These are phyloP conservation scores for Solanum paucissectum DNA, from an alignment of 257 asterid species.

Conservation along the genomic window DNA sequence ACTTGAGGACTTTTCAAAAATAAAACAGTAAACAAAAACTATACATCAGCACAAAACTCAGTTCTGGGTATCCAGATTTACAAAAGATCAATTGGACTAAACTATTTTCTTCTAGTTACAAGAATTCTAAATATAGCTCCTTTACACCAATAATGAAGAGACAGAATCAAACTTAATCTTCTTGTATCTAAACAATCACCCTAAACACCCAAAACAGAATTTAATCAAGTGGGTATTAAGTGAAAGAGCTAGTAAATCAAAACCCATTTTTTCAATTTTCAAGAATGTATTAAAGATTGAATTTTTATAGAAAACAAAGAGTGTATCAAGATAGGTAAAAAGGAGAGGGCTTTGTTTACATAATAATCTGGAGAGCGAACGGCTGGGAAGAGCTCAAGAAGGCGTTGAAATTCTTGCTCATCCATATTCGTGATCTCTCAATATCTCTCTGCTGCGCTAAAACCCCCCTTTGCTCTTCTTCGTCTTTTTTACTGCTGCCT, in stretches of 20 bases:
- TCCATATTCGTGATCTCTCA: slow-evolving; percentile 22
- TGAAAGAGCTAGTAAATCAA: background rate
- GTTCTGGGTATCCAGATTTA: background rate
- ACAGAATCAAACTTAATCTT: background rate
- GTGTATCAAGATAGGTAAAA: background rate
- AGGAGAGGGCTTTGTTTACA: slow-evolving; percentile 15
- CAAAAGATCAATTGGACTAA: background rate
- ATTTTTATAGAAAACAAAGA: background rate
- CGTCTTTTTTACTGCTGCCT: background rate
- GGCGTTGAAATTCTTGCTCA: slow-evolving; percentile 43
- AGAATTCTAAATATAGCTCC: background rate
- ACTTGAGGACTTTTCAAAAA: background rate
- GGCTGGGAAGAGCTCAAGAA: slow-evolving; percentile 60
- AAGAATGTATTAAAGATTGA: background rate
- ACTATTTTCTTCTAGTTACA: background rate
- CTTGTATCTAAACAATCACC: background rate
- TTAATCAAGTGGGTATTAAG: background rate
- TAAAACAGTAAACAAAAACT: background rate
- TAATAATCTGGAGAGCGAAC: slow-evolving; percentile 59
- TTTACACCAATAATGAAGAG: background rate
- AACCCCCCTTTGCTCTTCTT: background rate
- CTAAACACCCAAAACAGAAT: background rate
- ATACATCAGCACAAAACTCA: background rate
- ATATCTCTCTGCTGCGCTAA: background rate
- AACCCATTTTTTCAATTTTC: background rate